phyloP scores from a whole-genome alignment of 768 basidiomycete species.

The Russula abietina region DNA sequence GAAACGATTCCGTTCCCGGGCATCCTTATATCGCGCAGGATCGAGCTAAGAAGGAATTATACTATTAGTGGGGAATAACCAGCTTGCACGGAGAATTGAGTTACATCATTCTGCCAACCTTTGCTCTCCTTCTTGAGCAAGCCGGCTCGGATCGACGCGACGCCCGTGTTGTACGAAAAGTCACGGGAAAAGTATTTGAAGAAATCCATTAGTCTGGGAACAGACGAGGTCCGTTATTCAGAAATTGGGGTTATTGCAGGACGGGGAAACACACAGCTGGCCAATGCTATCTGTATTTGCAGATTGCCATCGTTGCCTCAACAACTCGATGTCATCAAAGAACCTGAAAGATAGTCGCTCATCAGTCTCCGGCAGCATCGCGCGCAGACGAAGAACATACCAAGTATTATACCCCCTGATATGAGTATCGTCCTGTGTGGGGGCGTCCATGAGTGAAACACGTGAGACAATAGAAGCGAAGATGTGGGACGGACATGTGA shows the following conservation, averaged over 20 bases:
- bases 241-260: background rate
- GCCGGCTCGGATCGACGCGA: conserved; percentile 86
- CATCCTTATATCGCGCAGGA: conserved; percentile 49
- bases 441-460: conserved; percentile 20
- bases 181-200: conserved; percentile 95
- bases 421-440: conserved; percentile 66
- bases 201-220: conserved; percentile 86
- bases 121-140: conserved; percentile 85
- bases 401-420: conserved; percentile 79
- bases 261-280: conserved; percentile 60
- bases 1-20: conserved; percentile 86
- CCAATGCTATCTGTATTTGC: conserved; percentile 89
- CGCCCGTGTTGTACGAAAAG: conserved; percentile 86
- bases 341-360: conserved; percentile 43
- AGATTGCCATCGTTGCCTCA: conserved; percentile 91
- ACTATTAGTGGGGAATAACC: background rate
- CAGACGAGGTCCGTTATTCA: conserved; percentile 9
- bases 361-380: background rate
- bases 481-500: conserved; percentile 46
- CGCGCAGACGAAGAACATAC: conserved; percentile 28
- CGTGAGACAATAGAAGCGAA: conserved; percentile 1
- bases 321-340: conserved; percentile 93
- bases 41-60: conserved; percentile 21
- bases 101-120: conserved; percentile 82
- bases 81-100: background rate